Evolutionary conservation across 371 early-diverging fungal genomes (phyloP).

Genomic region (Saksenaea oblongispora): DNA sequence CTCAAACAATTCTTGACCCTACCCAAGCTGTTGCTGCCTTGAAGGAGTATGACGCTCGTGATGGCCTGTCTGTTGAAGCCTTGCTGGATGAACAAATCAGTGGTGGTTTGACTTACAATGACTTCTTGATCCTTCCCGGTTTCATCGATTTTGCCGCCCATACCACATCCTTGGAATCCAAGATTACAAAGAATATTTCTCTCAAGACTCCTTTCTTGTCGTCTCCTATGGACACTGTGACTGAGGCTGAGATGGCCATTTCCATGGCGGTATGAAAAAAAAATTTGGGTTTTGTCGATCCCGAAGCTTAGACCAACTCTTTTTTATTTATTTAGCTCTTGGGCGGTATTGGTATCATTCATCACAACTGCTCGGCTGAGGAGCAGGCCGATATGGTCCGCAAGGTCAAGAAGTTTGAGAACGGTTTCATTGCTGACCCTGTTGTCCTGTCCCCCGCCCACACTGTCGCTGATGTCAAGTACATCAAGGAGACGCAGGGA

Average conservation of each 20-base stretch:
- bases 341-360: constrained; percentile 97
- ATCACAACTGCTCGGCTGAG: constrained; percentile 94
- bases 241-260: constrained; percentile 96
- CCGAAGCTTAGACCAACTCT: not conserved
- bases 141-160: constrained; percentile 92
- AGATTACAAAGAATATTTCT: constrained; percentile 84
- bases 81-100: constrained; percentile 70
- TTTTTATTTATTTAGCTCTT: constrained; percentile 50
- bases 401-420: constrained; percentile 97
- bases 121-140: constrained; percentile 95
- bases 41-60: constrained; percentile 50
- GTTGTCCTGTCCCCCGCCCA: constrained; percentile 82
- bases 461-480: constrained; percentile 85
- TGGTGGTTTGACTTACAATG: constrained; percentile 97
- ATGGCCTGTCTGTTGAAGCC: constrained; percentile 78
- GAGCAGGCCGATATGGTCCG: constrained; percentile 97
- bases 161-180: constrained; percentile 73
- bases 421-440: constrained; percentile 97
- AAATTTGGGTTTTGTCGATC: constrained; percentile 2
- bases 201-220: constrained; percentile 93
- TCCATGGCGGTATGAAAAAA: constrained; percentile 78
- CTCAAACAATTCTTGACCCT: constrained; percentile 37
- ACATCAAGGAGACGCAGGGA: constrained; percentile 85
- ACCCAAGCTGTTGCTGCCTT: constrained; percentile 45
- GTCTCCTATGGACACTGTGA: constrained; percentile 98